Evolutionary conservation across 2,329 filamentous ascomycete species (phyloP).

Genomic region (Coccinonectria pachysandricola): DNA sequence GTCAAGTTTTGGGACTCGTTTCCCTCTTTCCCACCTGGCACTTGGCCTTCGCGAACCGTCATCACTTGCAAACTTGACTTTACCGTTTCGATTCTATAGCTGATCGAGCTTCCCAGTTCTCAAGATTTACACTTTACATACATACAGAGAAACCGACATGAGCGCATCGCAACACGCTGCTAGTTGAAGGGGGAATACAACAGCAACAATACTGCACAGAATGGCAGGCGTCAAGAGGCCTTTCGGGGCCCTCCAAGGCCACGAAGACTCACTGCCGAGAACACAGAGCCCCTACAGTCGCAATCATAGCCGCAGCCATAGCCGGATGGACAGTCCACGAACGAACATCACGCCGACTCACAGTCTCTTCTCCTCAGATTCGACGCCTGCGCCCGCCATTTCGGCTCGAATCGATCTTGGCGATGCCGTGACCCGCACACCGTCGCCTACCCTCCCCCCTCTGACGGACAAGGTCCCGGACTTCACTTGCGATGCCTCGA

Average conservation of each 20-base stretch:
- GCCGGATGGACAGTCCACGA: not conserved
- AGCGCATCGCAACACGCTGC: slow-evolving; percentile 5
- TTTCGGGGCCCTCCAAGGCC: slow-evolving; percentile 24
- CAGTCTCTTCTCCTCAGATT: slow-evolving; percentile 14
- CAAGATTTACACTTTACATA: too few relatives aligned
- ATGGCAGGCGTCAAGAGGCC: slow-evolving; percentile 32
- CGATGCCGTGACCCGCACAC: slow-evolving; percentile 17
- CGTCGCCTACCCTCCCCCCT: slow-evolving; percentile 15
- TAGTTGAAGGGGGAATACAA: slow-evolving; percentile 17
- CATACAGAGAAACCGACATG: too few relatives aligned
- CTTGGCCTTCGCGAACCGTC: too few relatives aligned
- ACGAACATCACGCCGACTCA: slow-evolving; percentile 6
- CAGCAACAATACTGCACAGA: slow-evolving; percentile 8
- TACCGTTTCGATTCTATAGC: too few relatives aligned
- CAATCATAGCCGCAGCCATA: not conserved
- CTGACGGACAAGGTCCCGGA: slow-evolving; percentile 19
- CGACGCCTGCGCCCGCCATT: too few relatives aligned
- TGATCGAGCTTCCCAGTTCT: too few relatives aligned
- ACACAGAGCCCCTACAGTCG: not conserved
- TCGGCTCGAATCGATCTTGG: slow-evolving; percentile 8
- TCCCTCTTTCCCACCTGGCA: too few relatives aligned
- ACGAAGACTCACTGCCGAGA: slow-evolving; percentile 14
- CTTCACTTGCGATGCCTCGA: slow-evolving; percentile 54
- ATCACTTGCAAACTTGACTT: too few relatives aligned
- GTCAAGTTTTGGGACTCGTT: too few relatives aligned